A percentile compares a stretch with the other conserved stretches of the same genome.
These are phyloP conservation scores for Monascus ruber DNA, from an alignment of 2,329 filamentous ascomycete species.

Conservation along the genomic window DNA sequence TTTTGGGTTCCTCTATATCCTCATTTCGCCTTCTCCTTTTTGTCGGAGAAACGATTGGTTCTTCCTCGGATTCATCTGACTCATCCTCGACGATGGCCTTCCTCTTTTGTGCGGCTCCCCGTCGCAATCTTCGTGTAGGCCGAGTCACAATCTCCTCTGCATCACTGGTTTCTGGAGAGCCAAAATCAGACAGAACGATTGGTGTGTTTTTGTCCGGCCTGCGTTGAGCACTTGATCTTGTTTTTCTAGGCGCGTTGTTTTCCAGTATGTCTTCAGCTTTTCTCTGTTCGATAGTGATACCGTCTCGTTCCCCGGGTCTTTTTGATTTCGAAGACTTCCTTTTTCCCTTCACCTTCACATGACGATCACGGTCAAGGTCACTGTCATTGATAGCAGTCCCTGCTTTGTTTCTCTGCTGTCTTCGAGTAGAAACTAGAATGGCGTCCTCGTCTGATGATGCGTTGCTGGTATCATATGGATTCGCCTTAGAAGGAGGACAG, in stretches of 20 bases:
- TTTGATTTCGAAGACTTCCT: neutral
- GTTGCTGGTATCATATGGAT: neutral
- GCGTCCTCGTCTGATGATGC: slow-evolving; percentile 1
- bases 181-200: slow-evolving; percentile 7
- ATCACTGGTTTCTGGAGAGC: slow-evolving; percentile 18
- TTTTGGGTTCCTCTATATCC: slow-evolving; percentile 9
- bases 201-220: slow-evolving; percentile 1
- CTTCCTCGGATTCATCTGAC: slow-evolving; percentile 18
- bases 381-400: slow-evolving; percentile 5
- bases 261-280: neutral
- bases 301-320: too few relatives aligned
- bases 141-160: slow-evolving; percentile 15
- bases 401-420: slow-evolving; percentile 1
- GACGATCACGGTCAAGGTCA: slow-evolving; percentile 2
- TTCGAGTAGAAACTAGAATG: neutral
- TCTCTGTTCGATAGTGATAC: too few relatives aligned
- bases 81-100: slow-evolving; percentile 16
- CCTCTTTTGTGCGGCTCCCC: slow-evolving; percentile 13
- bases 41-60: slow-evolving; percentile 15
- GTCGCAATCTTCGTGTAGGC: slow-evolving; percentile 16
- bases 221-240: neutral
- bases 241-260: neutral
- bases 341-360: slow-evolving; percentile 1
- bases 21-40: slow-evolving; percentile 13
- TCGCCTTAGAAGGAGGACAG: neutral